Conservation (phyloP, 2,329 filamentous ascomycete species). For the Penicillium paneum region DNA sequence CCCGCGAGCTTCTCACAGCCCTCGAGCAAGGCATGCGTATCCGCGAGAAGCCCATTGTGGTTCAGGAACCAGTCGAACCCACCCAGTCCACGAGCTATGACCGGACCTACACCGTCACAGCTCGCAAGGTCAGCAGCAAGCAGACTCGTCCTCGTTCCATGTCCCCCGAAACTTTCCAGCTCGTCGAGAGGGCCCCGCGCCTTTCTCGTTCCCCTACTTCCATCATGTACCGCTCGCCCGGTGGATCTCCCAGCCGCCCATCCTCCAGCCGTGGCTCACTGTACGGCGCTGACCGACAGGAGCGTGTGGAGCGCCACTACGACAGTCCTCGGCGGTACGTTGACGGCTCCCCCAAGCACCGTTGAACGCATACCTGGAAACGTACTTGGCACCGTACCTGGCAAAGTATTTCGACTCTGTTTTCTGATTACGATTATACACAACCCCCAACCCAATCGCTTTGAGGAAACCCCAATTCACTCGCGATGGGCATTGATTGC, state of each 20-base stretch:
- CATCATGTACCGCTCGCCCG: conserved; percentile 37
- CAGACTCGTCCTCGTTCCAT: conserved; percentile 16
- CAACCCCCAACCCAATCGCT: background rate
- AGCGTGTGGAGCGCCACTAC: conserved; percentile 34
- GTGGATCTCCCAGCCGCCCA: conserved; percentile 33
- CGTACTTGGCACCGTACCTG: background rate
- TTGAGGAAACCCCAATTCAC: conserved; percentile 3
- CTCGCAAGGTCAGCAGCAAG: conserved; percentile 17
- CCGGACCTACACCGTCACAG: conserved; percentile 29
- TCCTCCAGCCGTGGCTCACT: conserved; percentile 38
- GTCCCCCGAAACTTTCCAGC: conserved; percentile 15
- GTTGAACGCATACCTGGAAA: conserved; percentile 14
- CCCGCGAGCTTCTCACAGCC: conserved; percentile 41
- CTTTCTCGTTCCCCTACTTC: conserved; percentile 25
- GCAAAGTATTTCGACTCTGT: background rate
- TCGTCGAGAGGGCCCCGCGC: conserved; percentile 17
- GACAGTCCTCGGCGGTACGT: conserved; percentile 25
- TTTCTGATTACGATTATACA: background rate
- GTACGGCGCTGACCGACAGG: conserved; percentile 34
- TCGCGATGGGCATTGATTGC: conserved; percentile 6
- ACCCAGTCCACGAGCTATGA: conserved; percentile 30
- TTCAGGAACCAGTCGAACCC: conserved; percentile 10
- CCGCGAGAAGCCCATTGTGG: conserved; percentile 13
- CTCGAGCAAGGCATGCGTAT: conserved; percentile 42
- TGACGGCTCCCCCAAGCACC: conserved; percentile 30